Evolutionary conservation across 257 asterid genomes (phyloP), one percentile per base, ranked within the genome.

Genomic region (Jacaranda copaia): DNA sequence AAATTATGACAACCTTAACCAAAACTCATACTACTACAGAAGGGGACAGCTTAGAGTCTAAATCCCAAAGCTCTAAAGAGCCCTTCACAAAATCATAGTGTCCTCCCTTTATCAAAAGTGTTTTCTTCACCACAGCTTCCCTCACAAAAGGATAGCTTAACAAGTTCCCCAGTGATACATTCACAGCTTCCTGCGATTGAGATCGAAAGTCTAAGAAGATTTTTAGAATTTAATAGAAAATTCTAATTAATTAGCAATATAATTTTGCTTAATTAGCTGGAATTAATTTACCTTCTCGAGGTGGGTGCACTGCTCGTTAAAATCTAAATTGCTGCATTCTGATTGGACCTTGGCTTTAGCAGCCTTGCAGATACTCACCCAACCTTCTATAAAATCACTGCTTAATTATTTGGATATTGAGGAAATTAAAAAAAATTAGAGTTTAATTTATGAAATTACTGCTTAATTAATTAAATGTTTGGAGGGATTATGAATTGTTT

Each of bases 1-100:
- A 63, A 5, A 4, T 38, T 39, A 14, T 3, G 25, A 63, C 4
- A n/a, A 40, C 69, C 40, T 42, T 66, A 66, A 42, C 2, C 20
- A 19, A 55, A 40, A 18, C 56, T 48, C 8, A 15, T 4, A 66
- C 38, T 35, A 78, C 46, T 32, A 81, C 25, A 61, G 88, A 73
- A 42, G 92, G 89, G 5, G 84, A 68, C 45, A 81, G 78, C 36
- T 72, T 76, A 5, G 87, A 85, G 73, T 93, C 89, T 0, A 93
- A 86, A 83, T 83, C 88, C 99, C 99, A 96, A 32, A 82, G 86
- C 73, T 93, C 95, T 14, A 96, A 93, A n/a, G 89, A 58, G 9
- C 91, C 93, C 40, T 88, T 84, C 4, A 91, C 97, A 65, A 96
- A 96, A 81, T 96, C 99, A 15, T 96, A 96, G 83, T 96, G 97